Conservation (phyloP, 2,329 filamentous ascomycete species). For the Cordyceps pruinosa region DNA sequence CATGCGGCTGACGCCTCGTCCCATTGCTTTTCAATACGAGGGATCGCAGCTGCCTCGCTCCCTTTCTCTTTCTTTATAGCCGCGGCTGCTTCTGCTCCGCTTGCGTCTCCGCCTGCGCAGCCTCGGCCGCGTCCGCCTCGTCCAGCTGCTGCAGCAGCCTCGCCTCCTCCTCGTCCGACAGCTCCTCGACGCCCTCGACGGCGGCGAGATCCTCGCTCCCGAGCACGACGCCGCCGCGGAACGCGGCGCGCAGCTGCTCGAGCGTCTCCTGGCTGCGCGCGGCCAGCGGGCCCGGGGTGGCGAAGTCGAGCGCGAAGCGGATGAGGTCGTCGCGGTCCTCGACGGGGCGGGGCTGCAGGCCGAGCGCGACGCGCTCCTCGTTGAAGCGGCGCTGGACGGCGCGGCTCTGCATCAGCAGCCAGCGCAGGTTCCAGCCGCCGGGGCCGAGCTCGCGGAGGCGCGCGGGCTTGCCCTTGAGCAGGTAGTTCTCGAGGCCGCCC, state of each 20-base stretch:
- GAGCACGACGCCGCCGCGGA: conserved; percentile 35
- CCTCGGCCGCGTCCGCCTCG: conserved; percentile 18
- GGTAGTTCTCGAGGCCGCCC: conserved; percentile 86
- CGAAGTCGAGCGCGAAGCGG: conserved; percentile 34
- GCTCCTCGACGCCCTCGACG: conserved; percentile 31
- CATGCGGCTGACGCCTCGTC: not conserved
- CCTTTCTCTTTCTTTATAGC: conserved; percentile 9
- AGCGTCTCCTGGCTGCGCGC: conserved; percentile 30
- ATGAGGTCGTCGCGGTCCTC: conserved; percentile 33
- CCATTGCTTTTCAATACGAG: not conserved
- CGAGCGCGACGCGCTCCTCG: conserved; percentile 56
- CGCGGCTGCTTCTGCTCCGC: conserved; percentile 9
- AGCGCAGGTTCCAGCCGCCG: conserved; percentile 83
- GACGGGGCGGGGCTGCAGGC: conserved; percentile 42
- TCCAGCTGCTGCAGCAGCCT: conserved; percentile 28
- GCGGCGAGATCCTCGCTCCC: conserved; percentile 28
- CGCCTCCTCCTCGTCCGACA: conserved; percentile 33
- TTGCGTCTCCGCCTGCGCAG: conserved; percentile 15
- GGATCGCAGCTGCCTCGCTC: not conserved
- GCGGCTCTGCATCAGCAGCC: conserved; percentile 76
- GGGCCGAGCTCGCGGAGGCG: conserved; percentile 82
- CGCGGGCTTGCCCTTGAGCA: conserved; percentile 70
- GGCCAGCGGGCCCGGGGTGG: conserved; percentile 34
- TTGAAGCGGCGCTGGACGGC: conserved; percentile 60
- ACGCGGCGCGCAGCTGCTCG: conserved; percentile 32